These are phyloP conservation scores for Pseudogymnoascus sp. DNA, from an alignment of 2,329 filamentous ascomycete genomes.

Conservation along the genomic window DNA sequence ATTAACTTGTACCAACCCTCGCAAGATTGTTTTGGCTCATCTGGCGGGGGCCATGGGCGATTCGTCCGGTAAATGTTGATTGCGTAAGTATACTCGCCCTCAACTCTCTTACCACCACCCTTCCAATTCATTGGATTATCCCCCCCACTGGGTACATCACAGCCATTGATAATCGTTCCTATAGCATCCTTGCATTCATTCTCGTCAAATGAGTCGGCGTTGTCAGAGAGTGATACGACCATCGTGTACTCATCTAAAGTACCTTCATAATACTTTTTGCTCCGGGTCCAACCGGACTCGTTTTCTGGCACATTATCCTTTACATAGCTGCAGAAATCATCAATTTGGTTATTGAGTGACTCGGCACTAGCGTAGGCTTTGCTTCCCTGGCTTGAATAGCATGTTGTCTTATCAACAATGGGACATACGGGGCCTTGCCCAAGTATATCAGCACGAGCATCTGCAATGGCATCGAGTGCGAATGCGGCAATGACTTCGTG, in stretches of 20 bases:
- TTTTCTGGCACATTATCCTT: constrained; percentile 5
- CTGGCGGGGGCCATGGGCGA: constrained; percentile 22
- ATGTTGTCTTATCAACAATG: background rate
- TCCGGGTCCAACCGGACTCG: constrained; percentile 17
- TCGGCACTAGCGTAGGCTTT: constrained; percentile 20
- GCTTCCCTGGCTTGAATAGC: constrained; percentile 12
- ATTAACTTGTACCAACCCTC: constrained; percentile 19
- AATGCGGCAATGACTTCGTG: constrained; percentile 26
- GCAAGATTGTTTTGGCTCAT: constrained; percentile 18
- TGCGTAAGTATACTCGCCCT: constrained; percentile 22
- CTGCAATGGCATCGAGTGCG: constrained; percentile 16
- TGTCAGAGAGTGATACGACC: background rate
- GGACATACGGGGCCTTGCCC: background rate
- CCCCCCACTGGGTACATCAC: constrained; percentile 20
- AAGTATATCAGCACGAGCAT: constrained; percentile 3
- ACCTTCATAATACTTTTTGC: constrained; percentile 21
- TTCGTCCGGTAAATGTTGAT: constrained; percentile 17
- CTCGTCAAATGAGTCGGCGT: constrained; percentile 13
- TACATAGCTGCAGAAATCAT: constrained; percentile 24
- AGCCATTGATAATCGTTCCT: constrained; percentile 22
- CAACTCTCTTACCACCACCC: constrained; percentile 21
- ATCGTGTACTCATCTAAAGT: constrained; percentile 13
- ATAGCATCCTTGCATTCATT: constrained; percentile 14
- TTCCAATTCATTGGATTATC: constrained; percentile 29
- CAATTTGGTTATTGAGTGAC: constrained; percentile 21